Evolutionary conservation across 257 asterid species (phyloP).

Genomic region (Solanum chiquidenum): DNA sequence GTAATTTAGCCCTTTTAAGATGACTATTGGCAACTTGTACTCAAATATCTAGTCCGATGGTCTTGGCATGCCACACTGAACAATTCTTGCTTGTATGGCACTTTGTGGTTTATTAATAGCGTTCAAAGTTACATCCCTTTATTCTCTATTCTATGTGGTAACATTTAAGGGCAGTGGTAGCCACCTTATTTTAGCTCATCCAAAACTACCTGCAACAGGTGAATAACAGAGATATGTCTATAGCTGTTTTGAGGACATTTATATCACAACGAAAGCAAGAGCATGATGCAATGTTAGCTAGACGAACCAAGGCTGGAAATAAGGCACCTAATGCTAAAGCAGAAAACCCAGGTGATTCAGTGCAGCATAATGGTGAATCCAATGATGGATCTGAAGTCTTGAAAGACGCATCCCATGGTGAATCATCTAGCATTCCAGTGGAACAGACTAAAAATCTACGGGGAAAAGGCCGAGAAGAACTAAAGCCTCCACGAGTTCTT

Average conservation of each 20-base stretch:
- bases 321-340: slow-evolving; percentile 13
- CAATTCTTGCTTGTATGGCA: background rate
- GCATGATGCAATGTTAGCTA: slow-evolving; percentile 46
- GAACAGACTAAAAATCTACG: slow-evolving; percentile 16
- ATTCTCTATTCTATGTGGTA: background rate
- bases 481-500: slow-evolving; percentile 69
- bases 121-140: background rate
- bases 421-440: slow-evolving; percentile 29
- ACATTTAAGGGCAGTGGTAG: background rate
- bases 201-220: slow-evolving; percentile 43
- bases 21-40: background rate
- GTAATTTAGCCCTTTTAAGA: background rate
- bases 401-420: slow-evolving; percentile 25
- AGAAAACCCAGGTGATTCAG: slow-evolving; percentile 15
- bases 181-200: background rate
- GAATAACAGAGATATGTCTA: slow-evolving; percentile 89
- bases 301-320: slow-evolving; percentile 38
- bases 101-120: background rate
- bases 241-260: slow-evolving; percentile 87
- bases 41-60: background rate
- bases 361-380: slow-evolving; percentile 21
- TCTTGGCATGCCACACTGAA: background rate
- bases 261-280: slow-evolving; percentile 55
- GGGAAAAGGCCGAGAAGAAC: slow-evolving; percentile 37
- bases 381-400: slow-evolving; percentile 36